phyloP scores from a whole-genome alignment of 768 basidiomycete species.

The Amanita pallidorosea region DNA sequence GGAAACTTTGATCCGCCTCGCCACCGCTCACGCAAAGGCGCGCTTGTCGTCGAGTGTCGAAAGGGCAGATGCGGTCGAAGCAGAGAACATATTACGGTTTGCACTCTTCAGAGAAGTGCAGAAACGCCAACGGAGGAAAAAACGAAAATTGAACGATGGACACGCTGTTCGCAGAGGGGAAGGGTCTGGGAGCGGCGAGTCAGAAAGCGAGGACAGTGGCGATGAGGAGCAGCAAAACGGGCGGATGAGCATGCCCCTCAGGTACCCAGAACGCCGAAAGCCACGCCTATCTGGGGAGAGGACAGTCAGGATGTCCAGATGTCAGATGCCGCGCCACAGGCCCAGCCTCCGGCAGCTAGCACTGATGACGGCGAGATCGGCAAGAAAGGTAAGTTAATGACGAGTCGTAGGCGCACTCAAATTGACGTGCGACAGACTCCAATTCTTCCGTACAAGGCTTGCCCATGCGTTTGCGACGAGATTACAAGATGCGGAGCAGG shows the following conservation, averaged over 20 bases:
- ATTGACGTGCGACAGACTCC: conserved; percentile 35
- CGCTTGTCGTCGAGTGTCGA: conserved; percentile 81
- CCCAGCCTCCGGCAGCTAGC: conserved; percentile 19
- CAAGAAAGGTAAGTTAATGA: conserved; percentile 45
- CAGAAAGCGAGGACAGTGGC: conserved; percentile 40
- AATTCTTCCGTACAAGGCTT: conserved; percentile 72
- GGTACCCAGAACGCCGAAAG: conserved; percentile 19
- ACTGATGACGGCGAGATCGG: conserved; percentile 32
- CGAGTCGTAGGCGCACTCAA: background rate
- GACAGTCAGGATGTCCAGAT: conserved; percentile 59
- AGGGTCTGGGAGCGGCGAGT: conserved; percentile 41
- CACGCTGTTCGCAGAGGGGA: conserved; percentile 36
- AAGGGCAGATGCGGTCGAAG: conserved; percentile 75
- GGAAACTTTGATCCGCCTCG: conserved; percentile 95
- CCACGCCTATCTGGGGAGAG: conserved; percentile 55
- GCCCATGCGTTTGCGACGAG: conserved; percentile 58
- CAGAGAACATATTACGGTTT: conserved; percentile 93
- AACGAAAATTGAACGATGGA: conserved; percentile 75
- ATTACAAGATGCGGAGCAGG: conserved; percentile 67
- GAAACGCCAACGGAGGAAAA: conserved; percentile 71
- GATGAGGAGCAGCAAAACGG: conserved; percentile 29
- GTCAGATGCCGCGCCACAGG: conserved; percentile 30
- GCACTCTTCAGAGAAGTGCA: conserved; percentile 97
- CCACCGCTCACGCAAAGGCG: conserved; percentile 96
- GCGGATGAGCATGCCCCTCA: conserved; percentile 41